Evolutionary conservation across 192 early-diverging fungal species (phyloP).

Genomic region (Coemansia sp.): DNA sequence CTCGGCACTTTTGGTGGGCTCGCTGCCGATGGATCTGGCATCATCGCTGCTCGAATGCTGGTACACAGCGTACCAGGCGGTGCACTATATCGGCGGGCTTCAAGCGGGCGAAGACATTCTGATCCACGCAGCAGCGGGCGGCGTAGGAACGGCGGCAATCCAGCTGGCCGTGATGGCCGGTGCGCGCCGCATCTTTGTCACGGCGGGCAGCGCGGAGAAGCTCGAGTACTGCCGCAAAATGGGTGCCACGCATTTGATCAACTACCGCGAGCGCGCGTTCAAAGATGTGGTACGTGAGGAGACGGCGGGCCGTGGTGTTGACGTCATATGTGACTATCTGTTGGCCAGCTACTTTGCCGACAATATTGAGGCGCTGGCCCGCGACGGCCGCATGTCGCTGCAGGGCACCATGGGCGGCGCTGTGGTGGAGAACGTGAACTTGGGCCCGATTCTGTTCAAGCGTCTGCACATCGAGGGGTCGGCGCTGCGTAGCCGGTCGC

Average conservation of each 20-base stretch:
- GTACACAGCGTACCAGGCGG: constrained; percentile 77
- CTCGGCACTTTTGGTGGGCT: constrained; percentile 57
- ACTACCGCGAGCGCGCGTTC: constrained; percentile 73
- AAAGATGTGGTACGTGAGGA: constrained; percentile 52
- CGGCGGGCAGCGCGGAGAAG: constrained; percentile 67
- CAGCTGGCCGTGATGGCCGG: constrained; percentile 70
- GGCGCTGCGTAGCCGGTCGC: constrained; percentile 61
- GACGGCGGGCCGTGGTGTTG: constrained; percentile 66
- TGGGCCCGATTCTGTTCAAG: constrained; percentile 58
- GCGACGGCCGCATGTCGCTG: constrained; percentile 75
- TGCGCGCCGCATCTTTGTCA: constrained; percentile 65
- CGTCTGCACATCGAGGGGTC: constrained; percentile 69
- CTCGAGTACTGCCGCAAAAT: constrained; percentile 59
- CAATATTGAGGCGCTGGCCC: constrained; percentile 56
- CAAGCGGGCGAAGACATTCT: constrained; percentile 64
- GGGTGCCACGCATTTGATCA: constrained; percentile 73
- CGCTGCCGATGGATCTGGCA: constrained; percentile 58
- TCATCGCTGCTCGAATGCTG: constrained; percentile 75
- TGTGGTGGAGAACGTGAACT: constrained; percentile 20
- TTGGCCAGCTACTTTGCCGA: constrained; percentile 58
- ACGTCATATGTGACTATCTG: constrained; percentile 72
- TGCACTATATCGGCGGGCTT: constrained; percentile 59
- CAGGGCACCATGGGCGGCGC: constrained; percentile 65
- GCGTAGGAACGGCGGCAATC: constrained; percentile 76
- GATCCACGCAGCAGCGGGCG: constrained; percentile 77